A percentile compares a stretch with the other conserved stretches of the same genome.
These are phyloP conservation scores for Groenewaldozyma tartarivorans DNA, from an alignment of 805 yeast genomes.

Conservation along the genomic window DNA sequence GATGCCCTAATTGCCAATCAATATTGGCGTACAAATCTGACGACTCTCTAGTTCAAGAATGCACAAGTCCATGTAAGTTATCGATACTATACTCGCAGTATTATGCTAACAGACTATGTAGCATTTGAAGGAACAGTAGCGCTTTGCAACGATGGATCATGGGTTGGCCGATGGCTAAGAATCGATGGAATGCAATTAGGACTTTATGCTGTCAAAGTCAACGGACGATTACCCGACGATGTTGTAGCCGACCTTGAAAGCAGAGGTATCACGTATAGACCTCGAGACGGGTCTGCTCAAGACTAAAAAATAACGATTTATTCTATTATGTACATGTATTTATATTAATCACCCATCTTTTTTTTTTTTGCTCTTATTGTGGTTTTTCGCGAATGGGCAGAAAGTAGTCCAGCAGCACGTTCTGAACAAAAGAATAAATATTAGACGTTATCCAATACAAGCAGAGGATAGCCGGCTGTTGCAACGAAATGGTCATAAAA, in stretches of 20 bases:
- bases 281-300: slow-evolving; percentile 72
- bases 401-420: slow-evolving; percentile 53
- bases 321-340: not conserved
- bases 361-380: too few species aligned
- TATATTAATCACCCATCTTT: not conserved
- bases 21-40: slow-evolving; percentile 71
- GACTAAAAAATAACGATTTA: slow-evolving; percentile 22
- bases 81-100: not conserved
- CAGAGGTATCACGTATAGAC: slow-evolving; percentile 77
- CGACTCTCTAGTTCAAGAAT: slow-evolving; percentile 75
- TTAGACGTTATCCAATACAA: slow-evolving; percentile 91
- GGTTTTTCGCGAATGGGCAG: too few species aligned
- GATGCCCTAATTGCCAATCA: slow-evolving; percentile 95
- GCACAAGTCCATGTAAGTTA: slow-evolving; percentile 70
- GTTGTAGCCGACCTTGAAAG: slow-evolving; percentile 61
- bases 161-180: slow-evolving; percentile 94
- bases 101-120: slow-evolving; percentile 5
- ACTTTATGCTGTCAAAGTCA: slow-evolving; percentile 81
- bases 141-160: slow-evolving; percentile 70
- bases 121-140: slow-evolving; percentile 93
- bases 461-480: slow-evolving; percentile 74
- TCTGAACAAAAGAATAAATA: slow-evolving; percentile 65
- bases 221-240: slow-evolving; percentile 85
- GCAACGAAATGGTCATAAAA: slow-evolving; percentile 74
- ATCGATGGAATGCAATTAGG: slow-evolving; percentile 85